A percentile compares a stretch with the other conserved stretches of the same genome.
phyloP scores from a whole-genome alignment of 129 eudicot species.

The Lonicera japonica region DNA sequence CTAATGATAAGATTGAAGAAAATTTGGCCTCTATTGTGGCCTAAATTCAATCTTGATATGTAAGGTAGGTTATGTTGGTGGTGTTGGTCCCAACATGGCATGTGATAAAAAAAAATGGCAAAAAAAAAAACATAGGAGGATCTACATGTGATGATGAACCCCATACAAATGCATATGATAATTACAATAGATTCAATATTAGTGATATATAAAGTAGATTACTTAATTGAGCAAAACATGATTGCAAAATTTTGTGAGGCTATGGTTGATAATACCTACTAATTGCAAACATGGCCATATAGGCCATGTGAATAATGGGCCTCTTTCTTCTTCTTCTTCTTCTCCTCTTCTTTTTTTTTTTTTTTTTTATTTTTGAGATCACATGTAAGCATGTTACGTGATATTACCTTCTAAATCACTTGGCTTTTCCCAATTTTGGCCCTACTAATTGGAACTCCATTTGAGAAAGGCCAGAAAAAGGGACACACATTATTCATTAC shows the following conservation, averaged over 20 bases:
- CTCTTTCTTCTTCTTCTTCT: no score
- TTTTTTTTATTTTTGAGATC: slow-evolving; percentile 31
- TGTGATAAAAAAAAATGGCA: slow-evolving; percentile 27
- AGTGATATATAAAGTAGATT: slow-evolving; percentile 21
- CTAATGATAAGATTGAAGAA: neutral
- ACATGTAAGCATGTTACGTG: slow-evolving; percentile 26
- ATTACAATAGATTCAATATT: neutral
- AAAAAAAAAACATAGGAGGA: neutral
- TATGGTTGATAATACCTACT: slow-evolving; percentile 22
- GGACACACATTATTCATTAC: neutral
- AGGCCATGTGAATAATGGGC: slow-evolving; percentile 18
- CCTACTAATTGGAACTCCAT: slow-evolving; percentile 23
- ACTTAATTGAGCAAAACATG: slow-evolving; percentile 32
- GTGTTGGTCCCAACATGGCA: slow-evolving; percentile 31
- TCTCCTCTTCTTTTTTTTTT: no score
- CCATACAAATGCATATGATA: slow-evolving; percentile 8
- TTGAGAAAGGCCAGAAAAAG: slow-evolving; percentile 4
- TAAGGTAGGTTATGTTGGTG: slow-evolving; percentile 1
- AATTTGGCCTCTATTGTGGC: neutral
- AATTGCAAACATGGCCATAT: slow-evolving; percentile 11
- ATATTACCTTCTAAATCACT: slow-evolving; percentile 21
- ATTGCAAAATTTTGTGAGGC: slow-evolving; percentile 13
- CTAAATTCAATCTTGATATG: slow-evolving; percentile 1
- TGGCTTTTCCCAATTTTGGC: slow-evolving; percentile 13
- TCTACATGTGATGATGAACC: slow-evolving; percentile 21